Evolutionary conservation across 2,329 filamentous ascomycete species (phyloP), one percentile per base, ranked within the genome.

Genomic region (Aspergillus eucalypticola): DNA sequence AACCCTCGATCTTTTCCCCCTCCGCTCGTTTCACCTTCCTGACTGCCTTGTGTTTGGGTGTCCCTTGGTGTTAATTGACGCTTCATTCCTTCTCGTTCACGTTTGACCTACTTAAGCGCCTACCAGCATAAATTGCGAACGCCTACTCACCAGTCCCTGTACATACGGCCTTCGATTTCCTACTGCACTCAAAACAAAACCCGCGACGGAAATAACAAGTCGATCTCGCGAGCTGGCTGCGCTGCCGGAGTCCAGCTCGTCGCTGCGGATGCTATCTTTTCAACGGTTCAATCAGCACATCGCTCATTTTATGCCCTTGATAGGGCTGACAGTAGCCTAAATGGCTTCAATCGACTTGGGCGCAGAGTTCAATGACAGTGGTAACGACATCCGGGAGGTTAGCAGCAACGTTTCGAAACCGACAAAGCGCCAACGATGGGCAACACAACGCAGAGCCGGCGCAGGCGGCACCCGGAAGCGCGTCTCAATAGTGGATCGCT

Each of bases 341-440:
- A 79, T 79, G 76, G 73, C 76, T 71, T 71, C 74, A 61, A 68
- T 75, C 65, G 72, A 72, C 52, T 76, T 78, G 54, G 69, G 69
- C 56, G 67, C 63, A 39, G 71, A 71, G 54, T 67, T 62, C 49
- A 63, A 66, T 42, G 72, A 73, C 38, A 67, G 69, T 57, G 65
- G 66, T 50, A 67, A 64, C 56, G 70, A 72, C 19, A 58, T 73
- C 49, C 67, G 63, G 39, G 71, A 72, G 60, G 64, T 67, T 29
- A 63, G 52, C 56, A 83, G 78, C 67, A 81, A 86, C 68, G 78
- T 83, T 61, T 84, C 84, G 46, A 84, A 83, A 64, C 83, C 85
- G 8, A 89, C 88, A 21, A 92, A 94, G 74, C 85, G 93, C 73
- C 88, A 95, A 76, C 85, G 95, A 87, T 98, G 95, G 95, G 94